These are phyloP conservation scores for Lactarius psammicola DNA, from an alignment of 768 basidiomycete species.

Conservation along the genomic window DNA sequence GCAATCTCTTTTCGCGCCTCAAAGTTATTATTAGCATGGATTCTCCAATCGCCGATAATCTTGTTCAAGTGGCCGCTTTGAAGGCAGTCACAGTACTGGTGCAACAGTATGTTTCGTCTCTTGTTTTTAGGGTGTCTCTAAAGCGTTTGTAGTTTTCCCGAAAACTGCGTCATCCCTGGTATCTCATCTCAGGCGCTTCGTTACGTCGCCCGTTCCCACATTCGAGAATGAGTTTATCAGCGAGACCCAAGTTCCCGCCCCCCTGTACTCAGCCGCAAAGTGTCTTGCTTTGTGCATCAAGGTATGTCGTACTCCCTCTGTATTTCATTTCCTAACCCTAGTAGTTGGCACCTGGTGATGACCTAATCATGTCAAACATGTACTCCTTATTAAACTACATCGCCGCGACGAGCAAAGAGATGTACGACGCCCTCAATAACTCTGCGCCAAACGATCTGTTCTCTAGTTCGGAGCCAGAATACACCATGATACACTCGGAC, in stretches of 20 bases:
- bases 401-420: constrained; percentile 77
- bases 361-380: constrained; percentile 91
- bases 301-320: constrained; percentile 41
- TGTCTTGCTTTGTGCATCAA: constrained; percentile 88
- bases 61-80: constrained; percentile 87
- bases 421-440: constrained; percentile 50
- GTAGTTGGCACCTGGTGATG: constrained; percentile 82
- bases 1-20: constrained; percentile 65
- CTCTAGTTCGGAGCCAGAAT: constrained; percentile 30
- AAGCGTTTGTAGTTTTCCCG: constrained; percentile 61
- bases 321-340: constrained; percentile 16
- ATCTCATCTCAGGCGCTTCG: constrained; percentile 78
- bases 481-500: constrained; percentile 35
- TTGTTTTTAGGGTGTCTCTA: not conserved
- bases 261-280: constrained; percentile 82
- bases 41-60: constrained; percentile 75
- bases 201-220: constrained; percentile 82
- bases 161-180: constrained; percentile 73
- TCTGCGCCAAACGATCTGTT: constrained; percentile 35
- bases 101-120: constrained; percentile 56
- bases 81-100: constrained; percentile 83
- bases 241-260: constrained; percentile 70
- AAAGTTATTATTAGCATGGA: constrained; percentile 75
- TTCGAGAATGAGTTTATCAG: constrained; percentile 84
- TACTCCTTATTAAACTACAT: constrained; percentile 95